A percentile compares a stretch with the other conserved stretches of the same genome.
These are phyloP conservation scores for Phylloporus arenicola DNA, from an alignment of 768 basidiomycete species.

Conservation along the genomic window DNA sequence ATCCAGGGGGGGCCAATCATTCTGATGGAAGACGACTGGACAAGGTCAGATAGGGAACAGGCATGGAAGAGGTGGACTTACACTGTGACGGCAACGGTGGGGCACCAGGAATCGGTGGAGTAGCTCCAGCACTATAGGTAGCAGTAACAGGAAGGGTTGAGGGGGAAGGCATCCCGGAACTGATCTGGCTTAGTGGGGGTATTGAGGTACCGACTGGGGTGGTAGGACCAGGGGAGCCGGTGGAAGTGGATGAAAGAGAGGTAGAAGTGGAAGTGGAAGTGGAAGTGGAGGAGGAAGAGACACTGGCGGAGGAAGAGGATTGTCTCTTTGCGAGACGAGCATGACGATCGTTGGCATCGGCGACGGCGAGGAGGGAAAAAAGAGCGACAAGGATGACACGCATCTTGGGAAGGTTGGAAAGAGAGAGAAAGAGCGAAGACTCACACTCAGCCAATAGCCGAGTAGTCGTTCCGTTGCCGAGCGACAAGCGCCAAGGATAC, in stretches of 20 bases:
- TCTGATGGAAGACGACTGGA: constrained; percentile 41
- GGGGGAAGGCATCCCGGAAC: constrained; percentile 56
- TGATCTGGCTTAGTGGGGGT: constrained; percentile 56
- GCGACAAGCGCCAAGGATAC: neutral
- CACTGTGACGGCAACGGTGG: constrained; percentile 62
- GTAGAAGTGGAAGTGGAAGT: neutral
- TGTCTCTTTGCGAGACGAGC: constrained; percentile 37
- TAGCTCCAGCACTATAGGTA: constrained; percentile 55
- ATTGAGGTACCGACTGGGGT: constrained; percentile 39
- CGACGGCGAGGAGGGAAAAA: constrained; percentile 37
- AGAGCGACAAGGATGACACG: constrained; percentile 43
- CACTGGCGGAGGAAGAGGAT: constrained; percentile 12
- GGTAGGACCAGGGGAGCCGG: constrained; percentile 18
- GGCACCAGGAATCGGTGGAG: constrained; percentile 58
- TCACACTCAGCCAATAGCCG: neutral
- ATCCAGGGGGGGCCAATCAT: constrained; percentile 62
- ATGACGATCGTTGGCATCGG: constrained; percentile 38
- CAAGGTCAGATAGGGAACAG: constrained; percentile 1
- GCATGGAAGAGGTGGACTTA: constrained; percentile 25
- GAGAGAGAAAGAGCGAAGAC: constrained; percentile 5
- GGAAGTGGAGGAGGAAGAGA: constrained; percentile 3
- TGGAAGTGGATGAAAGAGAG: neutral
- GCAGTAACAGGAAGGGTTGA: constrained; percentile 44
- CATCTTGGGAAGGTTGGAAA: constrained; percentile 31
- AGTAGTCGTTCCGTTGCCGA: neutral